Base-by-base conservation (phyloP, 495 filamentous ascomycete genomes). In the Hypoxylon trugodes region DNA sequence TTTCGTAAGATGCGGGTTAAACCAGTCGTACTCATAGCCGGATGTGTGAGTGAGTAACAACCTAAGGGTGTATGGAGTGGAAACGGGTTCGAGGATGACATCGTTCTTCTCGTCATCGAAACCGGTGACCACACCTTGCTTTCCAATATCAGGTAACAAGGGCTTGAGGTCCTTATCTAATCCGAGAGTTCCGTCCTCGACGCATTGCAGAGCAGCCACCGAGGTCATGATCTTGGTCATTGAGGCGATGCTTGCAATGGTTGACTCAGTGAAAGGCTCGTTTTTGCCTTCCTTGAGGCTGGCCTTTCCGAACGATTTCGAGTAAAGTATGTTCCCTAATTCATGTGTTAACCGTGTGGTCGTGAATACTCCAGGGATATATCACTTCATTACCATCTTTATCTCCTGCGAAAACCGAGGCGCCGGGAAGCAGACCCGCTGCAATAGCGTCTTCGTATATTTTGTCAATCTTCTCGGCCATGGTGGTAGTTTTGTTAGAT, bases 201-300 rank as follows among this genome's bases (percentile, higher is more conserved):
- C 77, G 60, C 80, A 82, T 67, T 82, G 76, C 7, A 87, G 66
- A 1, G 69, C 74, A 6, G 77, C 72, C 18, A 85, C 70, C 16
- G 74, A 71, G 13, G 80, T 78, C 32, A 82, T 71, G 3, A 81
- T 83, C 80, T 73, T 87, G 84, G 74, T 88, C 83, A 45, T 86
- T 76, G 30, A 90, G 53, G 16, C 72, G 25, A 76, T 47, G 53
- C 65, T 69, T 21, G 83, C 82, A 57, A 84, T 86, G 22, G 90
- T 86, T 60, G 78, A 62, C 6, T 70, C 51, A 9, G 79, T 51
- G 37, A 80, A 76, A 2, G 69, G 65, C 3, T 18, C 22, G 18
- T 64, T 25, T 6, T 3, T 24, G 21, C 65, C 65, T 9, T 64
- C 49, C 37, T 50, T 59, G 2, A 56, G 42, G 16, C 36, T 45